Conservation (phyloP, 257 asterid genomes). For the Agastache rugosa region DNA sequence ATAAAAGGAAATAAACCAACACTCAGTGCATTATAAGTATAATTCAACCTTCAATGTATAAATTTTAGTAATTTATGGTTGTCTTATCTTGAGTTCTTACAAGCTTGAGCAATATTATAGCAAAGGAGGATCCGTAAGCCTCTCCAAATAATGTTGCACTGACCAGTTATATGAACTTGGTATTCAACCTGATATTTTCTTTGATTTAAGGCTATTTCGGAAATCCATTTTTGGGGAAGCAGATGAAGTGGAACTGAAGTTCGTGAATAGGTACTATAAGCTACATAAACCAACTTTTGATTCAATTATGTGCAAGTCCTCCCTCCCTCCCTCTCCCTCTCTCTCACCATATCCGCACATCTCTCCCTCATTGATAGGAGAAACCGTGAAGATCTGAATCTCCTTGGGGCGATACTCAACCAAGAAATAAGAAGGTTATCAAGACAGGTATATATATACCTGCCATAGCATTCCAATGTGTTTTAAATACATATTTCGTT, state of each 20-base stretch:
- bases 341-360: slow-evolving; percentile 24
- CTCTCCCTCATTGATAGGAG: slow-evolving; percentile 57
- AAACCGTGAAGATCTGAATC: slow-evolving; percentile 79
- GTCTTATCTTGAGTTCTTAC: slow-evolving; percentile 19
- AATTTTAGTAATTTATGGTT: neutral
- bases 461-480: slow-evolving; percentile 11
- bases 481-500: neutral
- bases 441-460: slow-evolving; percentile 63
- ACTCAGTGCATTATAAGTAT: neutral
- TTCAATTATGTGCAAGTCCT: slow-evolving; percentile 21
- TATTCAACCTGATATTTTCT: slow-evolving; percentile 27
- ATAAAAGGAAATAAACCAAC: neutral
- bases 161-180: slow-evolving; percentile 20
- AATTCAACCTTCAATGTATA: neutral
- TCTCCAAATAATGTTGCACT: slow-evolving; percentile 19
- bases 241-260: slow-evolving; percentile 94
- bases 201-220: slow-evolving; percentile 69
- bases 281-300: slow-evolving; percentile 24
- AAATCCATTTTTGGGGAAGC: slow-evolving; percentile 94
- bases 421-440: slow-evolving; percentile 92
- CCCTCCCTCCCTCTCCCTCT: neutral
- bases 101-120: slow-evolving; percentile 27
- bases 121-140: slow-evolving; percentile 18
- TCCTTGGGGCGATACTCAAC: slow-evolving; percentile 77
- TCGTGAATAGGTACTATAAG: slow-evolving; percentile 72